phyloP scores from a whole-genome alignment of 2,329 filamentous ascomycete species.

The Cryphonectria naterciae region DNA sequence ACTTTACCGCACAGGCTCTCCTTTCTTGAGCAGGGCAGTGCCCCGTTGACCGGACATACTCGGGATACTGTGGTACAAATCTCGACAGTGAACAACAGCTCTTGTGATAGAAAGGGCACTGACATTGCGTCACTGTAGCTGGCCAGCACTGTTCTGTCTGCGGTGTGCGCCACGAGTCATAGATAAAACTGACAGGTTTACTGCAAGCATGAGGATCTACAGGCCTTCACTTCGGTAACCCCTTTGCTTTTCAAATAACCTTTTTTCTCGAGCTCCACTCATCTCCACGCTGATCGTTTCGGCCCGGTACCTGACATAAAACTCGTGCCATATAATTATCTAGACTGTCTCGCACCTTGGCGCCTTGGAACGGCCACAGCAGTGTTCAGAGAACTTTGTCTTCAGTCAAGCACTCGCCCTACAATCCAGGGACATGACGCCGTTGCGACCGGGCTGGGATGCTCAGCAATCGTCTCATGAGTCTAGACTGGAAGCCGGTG shows the following conservation, averaged over 20 bases:
- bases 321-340: background rate
- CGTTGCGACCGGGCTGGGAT: conserved; percentile 14
- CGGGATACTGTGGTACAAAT: background rate
- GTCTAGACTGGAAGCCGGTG: background rate
- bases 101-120: background rate
- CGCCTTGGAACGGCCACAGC: background rate
- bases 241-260: background rate
- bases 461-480: conserved; percentile 14
- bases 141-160: background rate
- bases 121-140: background rate
- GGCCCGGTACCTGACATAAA: background rate
- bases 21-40: conserved; percentile 33
- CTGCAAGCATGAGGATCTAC: background rate
- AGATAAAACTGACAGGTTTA: background rate
- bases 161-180: background rate
- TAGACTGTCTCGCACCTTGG: background rate
- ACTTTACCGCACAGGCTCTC: background rate
- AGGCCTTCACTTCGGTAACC: background rate
- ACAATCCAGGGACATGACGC: conserved; percentile 12
- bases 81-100: background rate
- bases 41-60: background rate
- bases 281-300: background rate
- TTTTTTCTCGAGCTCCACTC: background rate
- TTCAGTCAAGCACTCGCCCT: background rate
- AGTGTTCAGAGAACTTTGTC: background rate